phyloP scores from a whole-genome alignment of 1,139 yeast genomes.

The Geotrichum europaeum region DNA sequence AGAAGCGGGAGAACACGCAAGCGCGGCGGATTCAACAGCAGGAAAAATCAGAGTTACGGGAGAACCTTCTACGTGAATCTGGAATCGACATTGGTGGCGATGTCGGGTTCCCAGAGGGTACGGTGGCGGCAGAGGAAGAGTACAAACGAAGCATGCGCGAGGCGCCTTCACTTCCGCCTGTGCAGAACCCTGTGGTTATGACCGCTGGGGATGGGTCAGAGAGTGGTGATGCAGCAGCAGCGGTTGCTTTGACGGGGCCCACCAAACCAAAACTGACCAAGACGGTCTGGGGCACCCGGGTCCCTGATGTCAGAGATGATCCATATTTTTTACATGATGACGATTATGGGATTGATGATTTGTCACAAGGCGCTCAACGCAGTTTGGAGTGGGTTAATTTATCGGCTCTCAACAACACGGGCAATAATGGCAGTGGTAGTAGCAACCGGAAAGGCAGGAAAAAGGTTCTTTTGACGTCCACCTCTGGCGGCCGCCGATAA shows the following conservation, averaged over 20 bases:
- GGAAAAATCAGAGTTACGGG: slow-evolving; percentile 43
- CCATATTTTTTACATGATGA: not conserved
- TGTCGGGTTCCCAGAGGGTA: not conserved
- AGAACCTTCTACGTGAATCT: slow-evolving; percentile 28
- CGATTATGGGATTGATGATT: not conserved
- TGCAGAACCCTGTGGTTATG: not conserved
- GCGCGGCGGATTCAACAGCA: slow-evolving; percentile 53
- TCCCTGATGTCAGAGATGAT: slow-evolving; percentile 3
- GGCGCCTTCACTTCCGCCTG: not conserved
- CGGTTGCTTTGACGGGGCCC: not conserved
- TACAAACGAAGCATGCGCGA: not conserved
- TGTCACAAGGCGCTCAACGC: not conserved
- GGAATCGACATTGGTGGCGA: slow-evolving; percentile 7
- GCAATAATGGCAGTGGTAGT: slow-evolving; percentile 24
- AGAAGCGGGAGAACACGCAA: slow-evolving; percentile 60
- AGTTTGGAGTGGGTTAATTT: slow-evolving; percentile 5
- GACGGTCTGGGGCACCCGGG: slow-evolving; percentile 14
- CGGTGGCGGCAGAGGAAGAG: not conserved
- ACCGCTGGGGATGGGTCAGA: not conserved
- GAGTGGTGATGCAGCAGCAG: not conserved
- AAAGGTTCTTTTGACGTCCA: slow-evolving; percentile 33
- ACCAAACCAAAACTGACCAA: not conserved
- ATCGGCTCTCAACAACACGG: not conserved
- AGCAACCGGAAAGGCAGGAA: slow-evolving; percentile 38
- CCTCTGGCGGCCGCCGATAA: slow-evolving; percentile 15